Base-by-base conservation (phyloP, 768 basidiomycete species). In the Phaffia tasmanica region DNA sequence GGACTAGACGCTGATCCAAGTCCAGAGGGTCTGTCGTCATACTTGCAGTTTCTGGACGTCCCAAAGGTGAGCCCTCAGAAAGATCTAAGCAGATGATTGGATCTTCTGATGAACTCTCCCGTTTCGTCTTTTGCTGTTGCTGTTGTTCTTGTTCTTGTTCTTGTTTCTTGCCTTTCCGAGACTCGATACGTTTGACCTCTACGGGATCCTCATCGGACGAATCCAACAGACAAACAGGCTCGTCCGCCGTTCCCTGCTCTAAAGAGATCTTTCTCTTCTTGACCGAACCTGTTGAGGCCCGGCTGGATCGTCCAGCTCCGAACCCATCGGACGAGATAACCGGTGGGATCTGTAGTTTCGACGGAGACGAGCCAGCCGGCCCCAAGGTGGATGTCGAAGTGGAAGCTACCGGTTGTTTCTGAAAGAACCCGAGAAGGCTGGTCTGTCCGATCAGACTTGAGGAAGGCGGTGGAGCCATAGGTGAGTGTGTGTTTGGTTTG, bases 151-250 rank as follows among this genome's bases (percentile, higher is more conserved):
- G 14, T 50, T 30, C 1, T 46, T 55, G 30, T 48, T 32, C 1
- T 18, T 23, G 46, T 53, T 25, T 18, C n/a, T 35, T 7, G 14
- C 53, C 23, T 55, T 53, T 15, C 42, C 54, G 35, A 7, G 14
- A 27, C 8, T 61, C 29, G 60, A 61, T 21, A 16, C 2, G 60
- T 18, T 23, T 7, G 35, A 47, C 47, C 5, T 11, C 46, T n/a
- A 14, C 42, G 5, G 5, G 46, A 14, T 64, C 63, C 16, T 64
- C 63, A 32, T 64, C 63, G 2, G 63, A 64, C 9, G 63, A 64
- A 48, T 64, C 63, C 6, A 56, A 21, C 4, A 64, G 55, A 21
- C 63, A 64, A 47, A 64, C 63, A 32, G 63, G 63, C 15, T 56
- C 15, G 18, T 23, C 63, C 14, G 42, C 50, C 46, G 54, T 64